phyloP scores from a whole-genome alignment of 805 yeast genomes.

The Cyberlindnera euphorbiiphila region DNA sequence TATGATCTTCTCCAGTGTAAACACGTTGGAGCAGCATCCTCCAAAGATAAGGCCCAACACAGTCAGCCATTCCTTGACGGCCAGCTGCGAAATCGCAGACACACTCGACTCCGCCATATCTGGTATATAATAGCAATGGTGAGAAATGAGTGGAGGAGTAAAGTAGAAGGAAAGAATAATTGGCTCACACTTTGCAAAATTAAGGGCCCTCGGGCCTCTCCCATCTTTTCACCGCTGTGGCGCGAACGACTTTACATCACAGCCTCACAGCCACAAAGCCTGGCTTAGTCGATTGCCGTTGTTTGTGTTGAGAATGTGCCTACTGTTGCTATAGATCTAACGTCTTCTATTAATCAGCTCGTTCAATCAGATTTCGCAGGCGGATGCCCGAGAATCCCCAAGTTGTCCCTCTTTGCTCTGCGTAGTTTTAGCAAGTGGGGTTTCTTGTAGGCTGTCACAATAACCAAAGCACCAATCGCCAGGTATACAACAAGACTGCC shows the following conservation, averaged over 20 bases:
- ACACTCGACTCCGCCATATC: slow-evolving; percentile 7
- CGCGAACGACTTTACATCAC: too few relatives aligned
- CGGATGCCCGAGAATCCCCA: slow-evolving; percentile 18
- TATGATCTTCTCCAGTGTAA: slow-evolving; percentile 54
- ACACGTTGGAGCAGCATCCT: slow-evolving; percentile 72
- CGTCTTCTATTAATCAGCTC: too few relatives aligned
- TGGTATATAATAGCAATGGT: neutral
- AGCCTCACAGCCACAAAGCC: too few relatives aligned
- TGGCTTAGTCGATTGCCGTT: too few relatives aligned
- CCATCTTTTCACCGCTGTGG: too few relatives aligned
- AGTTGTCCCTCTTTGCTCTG: slow-evolving; percentile 3
- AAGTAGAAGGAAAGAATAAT: too few relatives aligned
- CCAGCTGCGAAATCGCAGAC: slow-evolving; percentile 19
- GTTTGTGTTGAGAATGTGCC: too few relatives aligned
- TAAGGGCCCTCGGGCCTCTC: too few relatives aligned
- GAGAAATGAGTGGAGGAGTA: neutral
- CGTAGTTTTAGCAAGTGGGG: too few relatives aligned
- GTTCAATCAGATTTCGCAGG: slow-evolving; percentile 13
- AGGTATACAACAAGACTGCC: slow-evolving; percentile 38
- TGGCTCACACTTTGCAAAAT: too few relatives aligned
- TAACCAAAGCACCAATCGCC: slow-evolving; percentile 1
- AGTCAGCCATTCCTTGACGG: slow-evolving; percentile 23
- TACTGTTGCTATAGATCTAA: too few relatives aligned
- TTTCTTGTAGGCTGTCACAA: slow-evolving; percentile 2
- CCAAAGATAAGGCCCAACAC: slow-evolving; percentile 46